Conservation (phyloP, 164 flowering plant species). For the Magnolia officinalis region DNA sequence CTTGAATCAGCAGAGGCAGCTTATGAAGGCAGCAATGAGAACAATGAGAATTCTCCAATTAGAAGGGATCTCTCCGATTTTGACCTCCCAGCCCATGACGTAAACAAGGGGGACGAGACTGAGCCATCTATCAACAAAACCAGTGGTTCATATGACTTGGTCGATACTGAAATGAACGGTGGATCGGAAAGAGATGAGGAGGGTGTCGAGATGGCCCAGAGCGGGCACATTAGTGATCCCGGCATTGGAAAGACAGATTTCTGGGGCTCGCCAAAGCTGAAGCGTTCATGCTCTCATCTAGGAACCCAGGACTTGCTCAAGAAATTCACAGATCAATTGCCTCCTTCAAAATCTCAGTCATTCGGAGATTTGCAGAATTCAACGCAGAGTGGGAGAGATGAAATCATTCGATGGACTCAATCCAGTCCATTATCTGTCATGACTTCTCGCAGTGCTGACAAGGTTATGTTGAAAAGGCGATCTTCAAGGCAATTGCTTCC, state of each 20-base stretch:
- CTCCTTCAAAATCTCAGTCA: constrained; percentile 40
- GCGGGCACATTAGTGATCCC: constrained; percentile 90
- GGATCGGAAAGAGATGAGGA: constrained; percentile 25
- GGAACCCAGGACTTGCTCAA: constrained; percentile 6
- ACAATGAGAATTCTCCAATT: constrained; percentile 44
- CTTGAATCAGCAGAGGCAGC: constrained; percentile 40
- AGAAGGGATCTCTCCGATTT: constrained; percentile 53
- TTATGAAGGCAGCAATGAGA: constrained; percentile 85
- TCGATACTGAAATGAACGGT: constrained; percentile 11
- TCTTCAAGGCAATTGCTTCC: constrained; percentile 91
- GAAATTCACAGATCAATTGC: constrained; percentile 13
- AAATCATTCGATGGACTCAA: constrained; percentile 20
- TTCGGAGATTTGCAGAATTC: constrained; percentile 46
- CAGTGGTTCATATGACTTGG: constrained; percentile 10
- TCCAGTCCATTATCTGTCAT: constrained; percentile 53
- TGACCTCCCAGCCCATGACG: constrained; percentile 40
- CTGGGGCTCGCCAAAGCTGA: constrained; percentile 68
- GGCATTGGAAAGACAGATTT: constrained; percentile 47
- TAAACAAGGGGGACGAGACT: constrained; percentile 16
- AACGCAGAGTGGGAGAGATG: constrained; percentile 17
- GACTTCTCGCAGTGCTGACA: constrained; percentile 70
- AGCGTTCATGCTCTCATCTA: constrained; percentile 79
- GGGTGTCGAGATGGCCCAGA: constrained; percentile 28
- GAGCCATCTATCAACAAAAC: constrained; percentile 10
- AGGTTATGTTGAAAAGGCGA: constrained; percentile 78